Evolutionary conservation across 495 filamentous ascomycete genomes (phyloP).

Genomic region (Niebla homalea): DNA sequence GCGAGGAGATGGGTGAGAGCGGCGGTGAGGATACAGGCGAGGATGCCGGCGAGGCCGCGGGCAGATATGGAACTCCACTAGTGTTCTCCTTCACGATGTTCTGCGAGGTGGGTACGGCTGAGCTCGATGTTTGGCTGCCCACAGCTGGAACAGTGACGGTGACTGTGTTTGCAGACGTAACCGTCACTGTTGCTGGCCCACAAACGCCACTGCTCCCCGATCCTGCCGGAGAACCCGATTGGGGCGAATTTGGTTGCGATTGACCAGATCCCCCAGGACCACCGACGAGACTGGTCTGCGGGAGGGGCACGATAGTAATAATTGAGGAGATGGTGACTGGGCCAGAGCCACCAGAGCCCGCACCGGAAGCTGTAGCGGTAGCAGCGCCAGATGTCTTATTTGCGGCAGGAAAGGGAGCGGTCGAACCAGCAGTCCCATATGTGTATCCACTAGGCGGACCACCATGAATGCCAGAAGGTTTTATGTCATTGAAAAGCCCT

Average conservation of each 20-base stretch:
- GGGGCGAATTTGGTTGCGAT: neutral
- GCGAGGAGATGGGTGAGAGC: too few species aligned
- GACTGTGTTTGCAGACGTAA: conserved; percentile 15
- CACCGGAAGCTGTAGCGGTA: conserved; percentile 1
- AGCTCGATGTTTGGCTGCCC: neutral
- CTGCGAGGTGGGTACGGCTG: too few species aligned
- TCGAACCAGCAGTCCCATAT: neutral
- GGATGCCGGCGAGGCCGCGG: too few species aligned
- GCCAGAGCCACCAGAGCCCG: neutral
- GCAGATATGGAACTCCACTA: too few species aligned
- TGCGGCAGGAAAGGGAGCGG: conserved; percentile 8
- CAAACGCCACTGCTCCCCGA: conserved; percentile 7
- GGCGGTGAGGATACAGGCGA: too few species aligned
- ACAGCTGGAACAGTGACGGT: conserved; percentile 15
- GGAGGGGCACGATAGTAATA: conserved; percentile 8
- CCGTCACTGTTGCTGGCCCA: conserved; percentile 17
- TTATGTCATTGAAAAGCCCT: neutral
- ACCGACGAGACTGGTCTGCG: neutral
- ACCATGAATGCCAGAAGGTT: conserved; percentile 4
- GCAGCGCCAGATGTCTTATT: conserved; percentile 3
- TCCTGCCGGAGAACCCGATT: conserved; percentile 1
- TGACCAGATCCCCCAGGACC: neutral
- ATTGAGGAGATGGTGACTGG: conserved; percentile 11
- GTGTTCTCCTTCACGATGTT: too few species aligned
- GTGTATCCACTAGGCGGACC: neutral